Conservation (phyloP, 352 stramenopile genomes). For the Globisporangium spiculum region DNA sequence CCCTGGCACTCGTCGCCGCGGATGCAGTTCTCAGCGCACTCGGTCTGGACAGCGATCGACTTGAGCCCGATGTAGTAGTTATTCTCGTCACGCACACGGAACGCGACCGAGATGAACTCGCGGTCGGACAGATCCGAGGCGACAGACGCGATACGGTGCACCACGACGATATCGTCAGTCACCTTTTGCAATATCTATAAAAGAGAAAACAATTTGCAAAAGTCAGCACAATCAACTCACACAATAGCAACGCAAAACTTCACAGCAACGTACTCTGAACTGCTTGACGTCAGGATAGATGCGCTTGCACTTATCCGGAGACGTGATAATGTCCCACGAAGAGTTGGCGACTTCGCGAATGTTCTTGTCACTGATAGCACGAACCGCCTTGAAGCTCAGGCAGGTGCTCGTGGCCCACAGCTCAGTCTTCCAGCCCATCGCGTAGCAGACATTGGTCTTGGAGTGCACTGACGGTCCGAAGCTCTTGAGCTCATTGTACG, state of each 20-base stretch:
- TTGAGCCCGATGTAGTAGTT: conserved; percentile 81
- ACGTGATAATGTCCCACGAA: conserved; percentile 85
- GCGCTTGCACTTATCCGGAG: conserved; percentile 74
- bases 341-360: conserved; percentile 68
- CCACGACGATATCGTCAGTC: conserved; percentile 79
- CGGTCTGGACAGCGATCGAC: conserved; percentile 67
- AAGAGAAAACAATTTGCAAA: not conserved
- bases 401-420: conserved; percentile 75
- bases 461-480: conserved; percentile 75
- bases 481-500: conserved; percentile 75
- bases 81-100: conserved; percentile 67
- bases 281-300: conserved; percentile 85
- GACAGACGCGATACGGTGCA: conserved; percentile 73
- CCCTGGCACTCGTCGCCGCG: conserved; percentile 78
- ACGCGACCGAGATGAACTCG: conserved; percentile 78
- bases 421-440: conserved; percentile 85
- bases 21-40: conserved; percentile 74
- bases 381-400: conserved; percentile 69
- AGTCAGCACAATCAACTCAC: conserved; percentile 1
- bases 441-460: conserved; percentile 84
- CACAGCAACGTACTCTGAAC: conserved; percentile 48
- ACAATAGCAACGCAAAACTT: not conserved
- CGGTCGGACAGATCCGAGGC: conserved; percentile 71
- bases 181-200: conserved; percentile 74
- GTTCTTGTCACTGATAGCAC: conserved; percentile 64